These are phyloP conservation scores for Saturnispora silvae DNA, from an alignment of 805 yeast species.

Conservation along the genomic window DNA sequence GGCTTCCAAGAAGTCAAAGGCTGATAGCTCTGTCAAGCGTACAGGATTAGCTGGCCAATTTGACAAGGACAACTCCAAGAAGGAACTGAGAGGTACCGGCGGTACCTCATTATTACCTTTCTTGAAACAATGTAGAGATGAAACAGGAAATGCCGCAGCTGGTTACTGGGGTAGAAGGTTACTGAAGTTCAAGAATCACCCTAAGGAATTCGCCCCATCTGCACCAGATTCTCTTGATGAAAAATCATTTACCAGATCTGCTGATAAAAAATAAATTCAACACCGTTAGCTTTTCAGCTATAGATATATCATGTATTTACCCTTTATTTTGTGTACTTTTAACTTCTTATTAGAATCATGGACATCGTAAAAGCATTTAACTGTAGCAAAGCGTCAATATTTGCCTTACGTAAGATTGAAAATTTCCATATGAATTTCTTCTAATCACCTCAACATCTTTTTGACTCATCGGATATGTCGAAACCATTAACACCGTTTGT, in stretches of 20 bases:
- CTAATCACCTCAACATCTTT: too few relatives aligned
- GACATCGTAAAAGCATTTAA: too few relatives aligned
- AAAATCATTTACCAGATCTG: not conserved
- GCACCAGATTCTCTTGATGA: conserved; percentile 10
- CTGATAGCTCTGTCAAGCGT: conserved; percentile 35
- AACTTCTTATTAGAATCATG: not conserved
- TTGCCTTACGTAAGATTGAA: too few relatives aligned
- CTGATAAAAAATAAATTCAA: not conserved
- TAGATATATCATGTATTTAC: too few relatives aligned
- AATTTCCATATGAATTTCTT: too few relatives aligned
- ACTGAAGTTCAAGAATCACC: conserved; percentile 38
- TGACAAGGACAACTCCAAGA: conserved; percentile 29
- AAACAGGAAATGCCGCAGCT: conserved; percentile 89
- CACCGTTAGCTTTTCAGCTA: too few relatives aligned
- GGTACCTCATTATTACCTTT: conserved; percentile 89
- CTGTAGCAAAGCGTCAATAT: too few relatives aligned
- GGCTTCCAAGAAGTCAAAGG: conserved; percentile 48
- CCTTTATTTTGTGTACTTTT: not conserved
- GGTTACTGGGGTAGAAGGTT: conserved; percentile 83
- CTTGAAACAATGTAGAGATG: conserved; percentile 91
- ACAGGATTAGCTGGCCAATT: conserved; percentile 48
- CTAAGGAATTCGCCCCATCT: conserved; percentile 9
- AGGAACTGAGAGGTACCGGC: conserved; percentile 76
- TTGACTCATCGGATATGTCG: conserved; percentile 7
- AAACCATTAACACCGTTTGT: conserved; percentile 43